Conservation (phyloP, 345 rosid species). For the Zanthoxylum bungeanum region DNA sequence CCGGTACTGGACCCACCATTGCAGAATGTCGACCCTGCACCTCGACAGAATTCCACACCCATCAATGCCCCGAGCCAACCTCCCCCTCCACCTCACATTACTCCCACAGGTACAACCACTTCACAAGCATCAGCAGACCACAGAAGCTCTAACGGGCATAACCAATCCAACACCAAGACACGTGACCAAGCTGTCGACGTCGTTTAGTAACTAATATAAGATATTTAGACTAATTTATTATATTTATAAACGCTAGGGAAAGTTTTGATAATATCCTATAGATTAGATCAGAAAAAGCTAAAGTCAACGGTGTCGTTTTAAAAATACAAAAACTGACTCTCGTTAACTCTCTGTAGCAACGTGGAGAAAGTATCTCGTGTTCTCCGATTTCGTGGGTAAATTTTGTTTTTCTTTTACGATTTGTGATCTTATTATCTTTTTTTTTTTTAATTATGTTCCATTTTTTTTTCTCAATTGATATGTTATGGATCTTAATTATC, state of each 20-base stretch:
- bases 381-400: conserved; percentile 16
- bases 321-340: not conserved
- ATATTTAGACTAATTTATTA: not conserved
- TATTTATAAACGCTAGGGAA: not conserved
- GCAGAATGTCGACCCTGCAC: too few relatives aligned
- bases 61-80: too few relatives aligned
- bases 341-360: not conserved
- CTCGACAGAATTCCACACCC: too few relatives aligned
- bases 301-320: not conserved
- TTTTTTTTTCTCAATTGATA: not conserved
- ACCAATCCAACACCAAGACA: too few relatives aligned
- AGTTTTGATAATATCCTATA: not conserved
- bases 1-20: too few relatives aligned
- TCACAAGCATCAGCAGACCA: too few relatives aligned
- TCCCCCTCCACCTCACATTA: too few relatives aligned
- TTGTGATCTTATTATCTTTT: not conserved
- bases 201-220: not conserved
- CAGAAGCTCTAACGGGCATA: too few relatives aligned
- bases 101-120: too few relatives aligned
- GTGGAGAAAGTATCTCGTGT: conserved; percentile 8
- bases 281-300: not conserved
- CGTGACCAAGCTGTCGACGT: too few relatives aligned
- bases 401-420: not conserved
- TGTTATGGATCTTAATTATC: not conserved
- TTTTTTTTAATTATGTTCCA: not conserved